Evolutionary conservation across 306 rosid species (phyloP).

Genomic region (Acacia confusa): DNA sequence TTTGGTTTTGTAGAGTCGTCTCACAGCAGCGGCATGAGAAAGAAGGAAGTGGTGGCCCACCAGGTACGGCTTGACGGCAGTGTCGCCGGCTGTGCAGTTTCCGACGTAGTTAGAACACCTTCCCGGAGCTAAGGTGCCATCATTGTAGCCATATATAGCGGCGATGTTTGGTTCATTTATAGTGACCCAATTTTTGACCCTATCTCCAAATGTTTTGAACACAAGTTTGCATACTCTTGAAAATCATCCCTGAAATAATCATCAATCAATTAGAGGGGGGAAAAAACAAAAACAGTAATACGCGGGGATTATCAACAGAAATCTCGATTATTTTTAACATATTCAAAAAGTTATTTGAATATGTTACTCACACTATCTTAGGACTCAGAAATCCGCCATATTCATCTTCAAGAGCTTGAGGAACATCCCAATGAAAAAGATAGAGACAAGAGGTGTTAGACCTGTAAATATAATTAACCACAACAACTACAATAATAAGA

Average conservation of each 20-base stretch:
- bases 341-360: too few relatives aligned
- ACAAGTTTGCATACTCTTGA: constrained; percentile 33
- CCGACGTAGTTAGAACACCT: constrained; percentile 49
- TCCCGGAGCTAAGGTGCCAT: constrained; percentile 54
- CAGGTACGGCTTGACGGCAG: constrained; percentile 53
- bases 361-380: constrained; percentile 30
- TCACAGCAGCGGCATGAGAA: constrained; percentile 44
- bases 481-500: background rate
- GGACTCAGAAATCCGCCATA: constrained; percentile 43
- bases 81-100: constrained; percentile 38
- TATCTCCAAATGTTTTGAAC: constrained; percentile 52
- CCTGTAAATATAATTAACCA: too few relatives aligned
- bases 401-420: constrained; percentile 55
- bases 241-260: constrained; percentile 43
- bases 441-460: background rate
- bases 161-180: constrained; percentile 42
- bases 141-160: constrained; percentile 32
- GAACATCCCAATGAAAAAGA: constrained; percentile 59
- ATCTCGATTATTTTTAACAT: too few relatives aligned
- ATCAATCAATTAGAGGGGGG: background rate
- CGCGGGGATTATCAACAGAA: too few relatives aligned
- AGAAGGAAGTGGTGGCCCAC: constrained; percentile 49
- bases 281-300: background rate
- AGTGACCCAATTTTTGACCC: constrained; percentile 59
- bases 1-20: constrained; percentile 37